A percentile compares a stretch with the other conserved stretches of the same genome.
Conservation (phyloP, 345 rosid genomes). For the Bruguiera sexangula region DNA sequence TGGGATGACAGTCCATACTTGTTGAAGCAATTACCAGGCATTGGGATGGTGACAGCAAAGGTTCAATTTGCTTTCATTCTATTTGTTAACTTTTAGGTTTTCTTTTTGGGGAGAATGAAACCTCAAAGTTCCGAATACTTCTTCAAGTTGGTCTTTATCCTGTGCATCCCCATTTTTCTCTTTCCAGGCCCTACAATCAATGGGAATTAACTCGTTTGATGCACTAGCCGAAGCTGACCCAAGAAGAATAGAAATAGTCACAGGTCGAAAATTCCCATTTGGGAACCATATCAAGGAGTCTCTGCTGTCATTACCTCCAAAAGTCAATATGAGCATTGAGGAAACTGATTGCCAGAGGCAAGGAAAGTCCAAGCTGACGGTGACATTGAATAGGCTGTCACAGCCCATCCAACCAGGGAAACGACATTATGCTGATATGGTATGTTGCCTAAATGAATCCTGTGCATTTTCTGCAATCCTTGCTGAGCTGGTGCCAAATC, state of each 20-base stretch:
- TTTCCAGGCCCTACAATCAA: slow-evolving; percentile 75
- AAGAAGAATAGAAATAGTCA: slow-evolving; percentile 87
- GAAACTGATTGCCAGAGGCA: slow-evolving; percentile 57
- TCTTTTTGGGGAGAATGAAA: not conserved
- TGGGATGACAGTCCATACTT: slow-evolving; percentile 96
- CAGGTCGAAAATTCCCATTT: slow-evolving; percentile 88
- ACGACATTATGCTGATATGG: slow-evolving; percentile 95
- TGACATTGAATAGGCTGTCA: slow-evolving; percentile 74
- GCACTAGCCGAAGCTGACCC: slow-evolving; percentile 91
- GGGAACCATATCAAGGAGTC: slow-evolving; percentile 98
- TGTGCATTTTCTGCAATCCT: slow-evolving; percentile 1
- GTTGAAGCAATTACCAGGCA: slow-evolving; percentile 90
- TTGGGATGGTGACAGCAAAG: slow-evolving; percentile 99
- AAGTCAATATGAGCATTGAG: slow-evolving; percentile 58
- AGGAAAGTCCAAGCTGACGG: slow-evolving; percentile 51
- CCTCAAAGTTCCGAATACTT: not conserved
- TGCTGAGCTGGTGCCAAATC: not conserved
- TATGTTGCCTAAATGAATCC: slow-evolving; percentile 23
- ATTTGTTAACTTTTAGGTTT: slow-evolving; percentile 2
- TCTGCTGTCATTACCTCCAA: slow-evolving; percentile 76
- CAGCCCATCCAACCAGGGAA: slow-evolving; percentile 52
- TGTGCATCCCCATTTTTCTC: not conserved
- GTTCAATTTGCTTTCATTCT: slow-evolving; percentile 29
- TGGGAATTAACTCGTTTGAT: slow-evolving; percentile 87
- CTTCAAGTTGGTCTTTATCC: not conserved